phyloP scores from a whole-genome alignment of 805 yeast genomes.

The Ogataea parapolymorpha region DNA sequence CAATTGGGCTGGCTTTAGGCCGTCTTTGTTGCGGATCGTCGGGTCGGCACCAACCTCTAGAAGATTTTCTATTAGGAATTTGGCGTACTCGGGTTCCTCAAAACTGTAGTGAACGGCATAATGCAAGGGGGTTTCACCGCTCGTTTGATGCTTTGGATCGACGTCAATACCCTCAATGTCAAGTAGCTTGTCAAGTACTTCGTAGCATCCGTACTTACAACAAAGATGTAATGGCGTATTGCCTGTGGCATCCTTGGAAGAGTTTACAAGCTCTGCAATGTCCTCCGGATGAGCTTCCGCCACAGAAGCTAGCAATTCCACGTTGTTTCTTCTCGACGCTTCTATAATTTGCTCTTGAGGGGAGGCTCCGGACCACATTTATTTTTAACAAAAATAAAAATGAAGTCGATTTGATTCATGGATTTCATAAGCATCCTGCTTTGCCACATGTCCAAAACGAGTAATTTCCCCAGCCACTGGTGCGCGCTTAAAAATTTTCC shows the following conservation, averaged over 20 bases:
- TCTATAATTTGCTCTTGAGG: conserved; percentile 78
- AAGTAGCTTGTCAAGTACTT: conserved; percentile 72
- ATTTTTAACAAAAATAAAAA: not conserved
- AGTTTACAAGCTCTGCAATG: conserved; percentile 55
- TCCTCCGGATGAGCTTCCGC: conserved; percentile 39
- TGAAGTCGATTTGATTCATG: not conserved
- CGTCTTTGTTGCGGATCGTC: conserved; percentile 52
- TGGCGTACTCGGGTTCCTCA: conserved; percentile 83
- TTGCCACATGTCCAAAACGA: conserved; percentile 8
- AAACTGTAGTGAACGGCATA: conserved; percentile 72
- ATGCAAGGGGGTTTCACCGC: conserved; percentile 89
- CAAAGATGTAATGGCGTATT: conserved; percentile 82
- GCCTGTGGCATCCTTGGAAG: conserved; percentile 70
- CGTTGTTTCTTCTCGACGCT: conserved; percentile 83
- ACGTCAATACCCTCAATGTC: conserved; percentile 91
- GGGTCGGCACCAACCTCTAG: conserved; percentile 93
- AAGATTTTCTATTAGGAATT: conserved; percentile 71
- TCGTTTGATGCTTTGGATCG: conserved; percentile 68
- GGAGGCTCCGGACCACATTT: conserved; percentile 57
- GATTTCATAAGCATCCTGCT: not conserved
- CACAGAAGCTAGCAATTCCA: conserved; percentile 63
- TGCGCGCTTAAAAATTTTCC: conserved; percentile 17
- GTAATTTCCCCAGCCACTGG: conserved; percentile 13
- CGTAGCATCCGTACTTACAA: conserved; percentile 79
- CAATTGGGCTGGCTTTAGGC: conserved; percentile 74